Conservation (phyloP, 305 asterid species). For the Fraxinus sp. region DNA sequence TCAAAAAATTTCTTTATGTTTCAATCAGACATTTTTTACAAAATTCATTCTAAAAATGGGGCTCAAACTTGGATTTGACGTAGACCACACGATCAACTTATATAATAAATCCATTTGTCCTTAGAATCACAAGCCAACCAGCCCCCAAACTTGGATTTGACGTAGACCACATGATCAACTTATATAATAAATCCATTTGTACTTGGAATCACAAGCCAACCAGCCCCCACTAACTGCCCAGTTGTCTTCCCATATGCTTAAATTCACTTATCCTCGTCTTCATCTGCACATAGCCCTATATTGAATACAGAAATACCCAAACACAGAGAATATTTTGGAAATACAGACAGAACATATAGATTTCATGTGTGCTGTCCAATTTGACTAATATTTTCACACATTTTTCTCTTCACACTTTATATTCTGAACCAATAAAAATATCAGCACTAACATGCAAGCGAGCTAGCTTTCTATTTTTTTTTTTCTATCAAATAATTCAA, state of each 20-base stretch:
- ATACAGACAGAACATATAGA: constrained; percentile 56
- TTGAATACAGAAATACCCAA: neutral
- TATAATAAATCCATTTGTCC: constrained; percentile 22
- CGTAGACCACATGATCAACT: constrained; percentile 25
- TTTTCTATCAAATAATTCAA: constrained; percentile 14
- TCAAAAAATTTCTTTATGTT: neutral
- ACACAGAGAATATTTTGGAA: constrained; percentile 33
- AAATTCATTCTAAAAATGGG: neutral
- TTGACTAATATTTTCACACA: constrained; percentile 39
- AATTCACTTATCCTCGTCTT: constrained; percentile 24
- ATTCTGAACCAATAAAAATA: constrained; percentile 1
- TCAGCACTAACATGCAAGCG: constrained; percentile 64
- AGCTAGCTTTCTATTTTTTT: constrained; percentile 34
- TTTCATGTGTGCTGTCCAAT: constrained; percentile 50
- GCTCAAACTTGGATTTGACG: neutral
- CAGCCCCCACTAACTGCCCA: constrained; percentile 25
- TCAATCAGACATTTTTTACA: neutral
- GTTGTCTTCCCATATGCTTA: constrained; percentile 31
- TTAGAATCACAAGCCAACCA: constrained; percentile 30
- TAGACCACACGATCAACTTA: constrained; percentile 27
- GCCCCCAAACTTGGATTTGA: neutral
- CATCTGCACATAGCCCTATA: constrained; percentile 23
- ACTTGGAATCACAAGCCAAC: constrained; percentile 29
- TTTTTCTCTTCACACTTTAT: neutral
- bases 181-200: constrained; percentile 26